Evolutionary conservation across 176 grass and related monocot species (phyloP).

Genomic region (Bonia amplexicaulis): DNA sequence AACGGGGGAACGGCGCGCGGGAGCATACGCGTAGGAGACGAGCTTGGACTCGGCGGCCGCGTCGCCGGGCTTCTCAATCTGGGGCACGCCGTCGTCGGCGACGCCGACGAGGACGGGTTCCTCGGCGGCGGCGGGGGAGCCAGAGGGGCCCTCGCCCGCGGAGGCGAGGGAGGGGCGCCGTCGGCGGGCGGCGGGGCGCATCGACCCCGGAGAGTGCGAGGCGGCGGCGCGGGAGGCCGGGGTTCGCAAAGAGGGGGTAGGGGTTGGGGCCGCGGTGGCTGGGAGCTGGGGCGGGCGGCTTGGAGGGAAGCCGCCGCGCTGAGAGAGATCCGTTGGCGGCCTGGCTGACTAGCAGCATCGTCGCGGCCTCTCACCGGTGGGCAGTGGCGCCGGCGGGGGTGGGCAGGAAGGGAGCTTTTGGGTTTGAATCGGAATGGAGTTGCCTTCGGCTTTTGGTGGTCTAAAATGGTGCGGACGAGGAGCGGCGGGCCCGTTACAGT

Average conservation of each 20-base stretch:
- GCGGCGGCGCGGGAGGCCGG: slow-evolving; percentile 17
- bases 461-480: not conserved
- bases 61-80: slow-evolving; percentile 53
- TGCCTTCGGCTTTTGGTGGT: not conserved
- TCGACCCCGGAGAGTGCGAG: slow-evolving; percentile 37
- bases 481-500: slow-evolving; percentile 2
- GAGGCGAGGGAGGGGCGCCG: not conserved
- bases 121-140: slow-evolving; percentile 18
- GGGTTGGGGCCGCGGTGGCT: slow-evolving; percentile 26
- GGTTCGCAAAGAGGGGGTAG: slow-evolving; percentile 51
- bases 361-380: not conserved
- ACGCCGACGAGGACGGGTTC: slow-evolving; percentile 40
- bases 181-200: slow-evolving; percentile 10
- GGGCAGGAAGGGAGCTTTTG: not conserved
- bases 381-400: not conserved
- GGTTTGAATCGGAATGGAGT: slow-evolving; percentile 23
- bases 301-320: slow-evolving; percentile 53
- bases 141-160: slow-evolving; percentile 39
- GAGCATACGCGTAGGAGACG: slow-evolving; percentile 67
- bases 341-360: slow-evolving; percentile 78
- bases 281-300: slow-evolving; percentile 20
- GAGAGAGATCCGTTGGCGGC: slow-evolving; percentile 78
- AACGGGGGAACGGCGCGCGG: not conserved
- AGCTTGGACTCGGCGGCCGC: slow-evolving; percentile 49
- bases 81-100: slow-evolving; percentile 57